Base-by-base conservation (phyloP, 1,284 basidiomycete genomes). In the Austroboletus niveus region DNA sequence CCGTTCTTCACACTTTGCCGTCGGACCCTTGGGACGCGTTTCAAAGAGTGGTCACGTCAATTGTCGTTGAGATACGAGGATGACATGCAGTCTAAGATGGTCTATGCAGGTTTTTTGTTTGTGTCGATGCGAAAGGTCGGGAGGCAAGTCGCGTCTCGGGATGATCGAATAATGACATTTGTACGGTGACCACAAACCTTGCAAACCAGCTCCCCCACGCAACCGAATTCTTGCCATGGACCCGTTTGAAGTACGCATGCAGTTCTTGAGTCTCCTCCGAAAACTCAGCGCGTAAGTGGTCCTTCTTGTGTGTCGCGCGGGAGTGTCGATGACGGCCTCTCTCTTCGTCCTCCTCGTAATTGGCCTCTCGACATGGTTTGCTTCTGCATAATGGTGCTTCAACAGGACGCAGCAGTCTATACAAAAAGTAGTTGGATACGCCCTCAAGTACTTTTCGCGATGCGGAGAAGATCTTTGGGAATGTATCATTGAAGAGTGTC, bases 381-480 rank as follows among this genome's bases (percentile, higher is more conserved):
- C 36, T 38, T 15, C 15, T 8, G 36, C 15, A 14, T n/a, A 7
- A 10, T 7, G 9, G 4, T 14, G 1, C 15, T 35, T 50, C 69
- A 66, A 40, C 42, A 90, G 88, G 60, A 84, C 92, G 29, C 92
- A 95, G 65, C 87, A 86, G 64, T 94, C 91, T 35, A 96, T 97
- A 47, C 89, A 92, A 65, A 94, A 91, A 68, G 87, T 92, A 31
- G 92, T 96, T 27, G 77, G 81, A 3, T 96, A 87, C 64, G 91
- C 92, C 2, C 76, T 96, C 55, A 94, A 93, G 66, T 86, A 92
- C 67, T 93, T 88, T 50, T 73, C 84, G 1, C 76, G 80, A 47
- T 94, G 89, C 54, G 89, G 91, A 10, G 91, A 96, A 60, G 94
- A 97, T 66, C 72, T 98, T 5, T 98, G 94, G 94, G 93, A 95